phyloP scores from a whole-genome alignment of 2,329 filamentous ascomycete genomes.

The Karstenula rhodostoma region DNA sequence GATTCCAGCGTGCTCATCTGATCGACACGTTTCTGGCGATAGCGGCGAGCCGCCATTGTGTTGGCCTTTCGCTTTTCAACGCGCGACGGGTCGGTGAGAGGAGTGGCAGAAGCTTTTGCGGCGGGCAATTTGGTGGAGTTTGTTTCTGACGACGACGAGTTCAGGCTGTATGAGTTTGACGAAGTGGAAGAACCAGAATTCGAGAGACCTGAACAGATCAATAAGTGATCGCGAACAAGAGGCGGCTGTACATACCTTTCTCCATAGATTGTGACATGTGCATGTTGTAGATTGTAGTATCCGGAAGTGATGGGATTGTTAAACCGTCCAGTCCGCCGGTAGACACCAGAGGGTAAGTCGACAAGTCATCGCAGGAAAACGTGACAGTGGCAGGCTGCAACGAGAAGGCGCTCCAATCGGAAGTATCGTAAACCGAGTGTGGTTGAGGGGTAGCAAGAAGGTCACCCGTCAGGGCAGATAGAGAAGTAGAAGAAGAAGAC shows the following conservation, averaged over 20 bases:
- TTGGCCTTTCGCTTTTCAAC: slow-evolving; percentile 70
- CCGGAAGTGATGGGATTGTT: slow-evolving; percentile 29
- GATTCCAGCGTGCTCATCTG: slow-evolving; percentile 69
- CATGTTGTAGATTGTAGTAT: slow-evolving; percentile 23
- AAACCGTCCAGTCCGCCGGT: slow-evolving; percentile 24
- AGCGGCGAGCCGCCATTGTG: slow-evolving; percentile 75
- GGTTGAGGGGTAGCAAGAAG: slow-evolving; percentile 27
- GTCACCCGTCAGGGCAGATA: slow-evolving; percentile 28
- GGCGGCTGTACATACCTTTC: slow-evolving; percentile 30
- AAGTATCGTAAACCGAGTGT: slow-evolving; percentile 28
- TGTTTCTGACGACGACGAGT: slow-evolving; percentile 37
- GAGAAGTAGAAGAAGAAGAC: slow-evolving; percentile 31
- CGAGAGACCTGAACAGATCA: slow-evolving; percentile 34
- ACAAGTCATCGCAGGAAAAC: slow-evolving; percentile 31
- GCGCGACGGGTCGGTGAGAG: slow-evolving; percentile 34
- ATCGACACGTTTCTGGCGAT: slow-evolving; percentile 74
- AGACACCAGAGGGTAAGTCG: slow-evolving; percentile 28
- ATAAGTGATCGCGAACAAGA: neutral
- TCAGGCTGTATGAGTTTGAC: slow-evolving; percentile 33
- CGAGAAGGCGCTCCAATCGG: slow-evolving; percentile 37
- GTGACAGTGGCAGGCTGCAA: slow-evolving; percentile 27
- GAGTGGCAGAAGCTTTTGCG: slow-evolving; percentile 31
- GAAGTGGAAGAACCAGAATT: slow-evolving; percentile 36
- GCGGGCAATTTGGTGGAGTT: slow-evolving; percentile 33
- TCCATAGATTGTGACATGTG: slow-evolving; percentile 33